Evolutionary conservation across 1,139 yeast genomes (phyloP), one percentile per base, ranked within the genome.

Genomic region (Lodderomyces orthopsilosis): DNA sequence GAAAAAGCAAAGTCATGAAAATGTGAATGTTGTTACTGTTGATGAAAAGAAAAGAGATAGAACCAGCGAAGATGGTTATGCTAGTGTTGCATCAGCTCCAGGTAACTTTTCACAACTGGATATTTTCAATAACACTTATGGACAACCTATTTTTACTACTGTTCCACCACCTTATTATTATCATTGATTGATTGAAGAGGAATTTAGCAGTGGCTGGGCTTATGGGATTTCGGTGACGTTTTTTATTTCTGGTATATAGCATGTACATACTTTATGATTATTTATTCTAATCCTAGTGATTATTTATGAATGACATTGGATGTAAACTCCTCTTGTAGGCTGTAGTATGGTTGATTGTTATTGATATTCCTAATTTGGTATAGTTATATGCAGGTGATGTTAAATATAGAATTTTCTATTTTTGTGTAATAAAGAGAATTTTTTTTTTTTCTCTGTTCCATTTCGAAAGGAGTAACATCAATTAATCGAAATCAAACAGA

Each of bases 111-210:
- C 12, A 6, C 34, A 45, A 19, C 39, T 19, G 6, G 49, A 44
- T 27, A n/a, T 40, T 10, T 35, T 37, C 13, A 27, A 37, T 37
- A 41, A 39, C 36, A 38, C 28, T 37, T 36, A 36, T 41, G 50
- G 49, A 22, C 34, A 44, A 21, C 19, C 34, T 15, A 19, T 30
- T 15, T 46, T 44, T 9, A 30, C 42, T 34, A 42, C 41, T 24
- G 49, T 47, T 10, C 52, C 52, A 17, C 53, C 53, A n/a, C 52
- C 52, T 14, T 44, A 45, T 28, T 52, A 54, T 35, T 46, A 51
- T 15, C 19, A 27, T 27, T 27, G 32, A 27, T 27, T 27, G 32
- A 13, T 13, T 27, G 32, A 13, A 5, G n/a, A n/a, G n/a, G n/a
- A n/a, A n/a, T n/a, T n/a, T n/a, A n/a, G n/a, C n/a, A n/a, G n/a